A percentile compares a stretch with the other conserved stretches of the same genome.
phyloP scores from a whole-genome alignment of 2,329 filamentous ascomycete species.

The Fusarium humuli region DNA sequence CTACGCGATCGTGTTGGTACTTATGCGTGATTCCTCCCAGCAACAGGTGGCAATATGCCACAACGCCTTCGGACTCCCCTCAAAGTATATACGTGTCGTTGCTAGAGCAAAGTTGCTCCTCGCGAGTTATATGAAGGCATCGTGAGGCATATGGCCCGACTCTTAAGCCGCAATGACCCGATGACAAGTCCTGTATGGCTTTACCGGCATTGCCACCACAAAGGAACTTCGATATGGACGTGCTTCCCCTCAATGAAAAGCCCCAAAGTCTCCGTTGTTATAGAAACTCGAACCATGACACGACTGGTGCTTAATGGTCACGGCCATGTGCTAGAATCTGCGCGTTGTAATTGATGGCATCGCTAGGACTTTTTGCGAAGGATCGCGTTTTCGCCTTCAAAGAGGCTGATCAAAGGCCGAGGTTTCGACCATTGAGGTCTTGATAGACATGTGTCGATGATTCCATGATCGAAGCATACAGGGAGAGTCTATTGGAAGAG shows the following conservation, averaged over 20 bases:
- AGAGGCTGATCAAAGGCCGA: background rate
- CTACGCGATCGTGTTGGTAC: too few species aligned
- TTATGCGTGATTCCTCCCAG: background rate
- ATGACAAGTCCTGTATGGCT: background rate
- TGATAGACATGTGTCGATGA: conserved; percentile 1
- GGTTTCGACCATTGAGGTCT: background rate
- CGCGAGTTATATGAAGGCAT: background rate
- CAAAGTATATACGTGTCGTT: background rate
- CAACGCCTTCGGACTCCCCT: background rate
- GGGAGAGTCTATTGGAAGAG: background rate
- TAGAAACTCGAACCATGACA: background rate
- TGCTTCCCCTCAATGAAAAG: background rate
- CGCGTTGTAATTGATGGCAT: background rate
- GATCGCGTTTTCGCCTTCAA: background rate
- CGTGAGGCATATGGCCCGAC: background rate
- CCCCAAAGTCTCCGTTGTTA: background rate
- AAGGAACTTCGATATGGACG: background rate
- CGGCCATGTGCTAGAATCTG: background rate
- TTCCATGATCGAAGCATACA: background rate
- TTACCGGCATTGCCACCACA: background rate
- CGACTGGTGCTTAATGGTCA: background rate
- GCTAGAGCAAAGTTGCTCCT: conserved; percentile 11
- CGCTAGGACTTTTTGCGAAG: background rate
- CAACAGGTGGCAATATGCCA: background rate
- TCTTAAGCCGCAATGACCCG: background rate